Conservation (phyloP, 768 basidiomycete species). For the Hortiboletus campestris region DNA sequence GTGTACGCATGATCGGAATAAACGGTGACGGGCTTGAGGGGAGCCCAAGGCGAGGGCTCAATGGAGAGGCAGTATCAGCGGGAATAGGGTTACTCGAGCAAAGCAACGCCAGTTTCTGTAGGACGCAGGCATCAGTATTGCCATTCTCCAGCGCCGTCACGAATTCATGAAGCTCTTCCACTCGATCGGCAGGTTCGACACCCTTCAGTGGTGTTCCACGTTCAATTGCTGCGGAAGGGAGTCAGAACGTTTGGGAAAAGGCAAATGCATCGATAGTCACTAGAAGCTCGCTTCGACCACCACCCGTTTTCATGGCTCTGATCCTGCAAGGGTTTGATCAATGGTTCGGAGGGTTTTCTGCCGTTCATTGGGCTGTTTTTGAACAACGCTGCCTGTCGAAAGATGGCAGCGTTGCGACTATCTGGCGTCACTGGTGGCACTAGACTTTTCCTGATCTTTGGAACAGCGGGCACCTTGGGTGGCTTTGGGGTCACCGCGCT, state of each 20-base stretch:
- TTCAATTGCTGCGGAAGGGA: slow-evolving; percentile 34
- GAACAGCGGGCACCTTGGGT: slow-evolving; percentile 35
- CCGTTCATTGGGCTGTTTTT: slow-evolving; percentile 73
- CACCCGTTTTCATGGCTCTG: slow-evolving; percentile 71
- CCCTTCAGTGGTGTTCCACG: slow-evolving; percentile 47
- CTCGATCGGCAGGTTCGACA: slow-evolving; percentile 38
- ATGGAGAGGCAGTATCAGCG: slow-evolving; percentile 44
- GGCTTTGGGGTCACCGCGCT: slow-evolving; percentile 39
- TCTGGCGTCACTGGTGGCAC: slow-evolving; percentile 63
- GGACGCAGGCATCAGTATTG: slow-evolving; percentile 46
- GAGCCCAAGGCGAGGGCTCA: slow-evolving; percentile 49
- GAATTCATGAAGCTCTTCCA: slow-evolving; percentile 52
- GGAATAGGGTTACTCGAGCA: slow-evolving; percentile 57
- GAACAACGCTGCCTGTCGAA: slow-evolving; percentile 77
- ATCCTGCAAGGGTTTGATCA: slow-evolving; percentile 69
- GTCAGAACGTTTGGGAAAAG: slow-evolving; percentile 10
- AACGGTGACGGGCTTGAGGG: slow-evolving; percentile 62
- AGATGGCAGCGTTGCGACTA: slow-evolving; percentile 53
- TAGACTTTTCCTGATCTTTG: slow-evolving; percentile 31
- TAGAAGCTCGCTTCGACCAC: slow-evolving; percentile 76
- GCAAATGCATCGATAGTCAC: slow-evolving; percentile 43
- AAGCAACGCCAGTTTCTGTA: slow-evolving; percentile 67
- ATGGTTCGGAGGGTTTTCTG: slow-evolving; percentile 46
- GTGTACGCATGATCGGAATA: slow-evolving; percentile 35
- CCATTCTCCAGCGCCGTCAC: slow-evolving; percentile 54